phyloP scores from a whole-genome alignment of 139 green algal species.

The Coelastrella sp. region DNA sequence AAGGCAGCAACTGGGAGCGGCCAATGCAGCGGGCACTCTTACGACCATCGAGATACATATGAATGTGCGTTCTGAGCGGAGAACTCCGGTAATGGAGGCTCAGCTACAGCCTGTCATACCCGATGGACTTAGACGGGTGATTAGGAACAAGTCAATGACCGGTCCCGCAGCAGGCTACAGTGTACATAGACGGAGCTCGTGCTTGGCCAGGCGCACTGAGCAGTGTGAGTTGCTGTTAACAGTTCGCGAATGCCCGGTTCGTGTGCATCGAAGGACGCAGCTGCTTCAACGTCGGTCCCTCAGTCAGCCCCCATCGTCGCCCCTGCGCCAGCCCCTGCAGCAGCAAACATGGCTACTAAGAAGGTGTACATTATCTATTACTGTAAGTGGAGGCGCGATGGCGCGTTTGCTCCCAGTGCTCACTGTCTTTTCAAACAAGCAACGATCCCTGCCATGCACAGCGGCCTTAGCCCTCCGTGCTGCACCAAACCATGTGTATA shows the following conservation, averaged over 20 bases:
- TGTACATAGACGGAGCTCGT: too few relatives aligned
- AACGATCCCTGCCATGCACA: neutral
- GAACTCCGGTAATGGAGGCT: too few relatives aligned
- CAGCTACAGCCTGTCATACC: neutral
- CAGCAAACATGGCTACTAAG: conserved; percentile 25
- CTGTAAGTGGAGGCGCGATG: conserved; percentile 11
- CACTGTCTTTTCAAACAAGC: neutral
- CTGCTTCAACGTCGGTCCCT: conserved; percentile 1
- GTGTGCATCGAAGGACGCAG: neutral
- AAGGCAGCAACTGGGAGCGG: too few relatives aligned
- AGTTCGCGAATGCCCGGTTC: neutral
- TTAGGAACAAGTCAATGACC: neutral
- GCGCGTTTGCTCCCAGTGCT: too few relatives aligned
- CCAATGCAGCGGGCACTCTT: too few relatives aligned
- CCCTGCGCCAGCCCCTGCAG: neutral
- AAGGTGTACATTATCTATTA: conserved; percentile 55
- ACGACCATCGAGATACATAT: too few relatives aligned
- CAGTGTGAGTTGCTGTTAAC: too few relatives aligned
- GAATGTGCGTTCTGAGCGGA: too few relatives aligned
- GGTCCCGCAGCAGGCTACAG: too few relatives aligned
- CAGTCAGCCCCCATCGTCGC: neutral
- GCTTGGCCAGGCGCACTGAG: neutral
- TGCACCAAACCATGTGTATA: neutral
- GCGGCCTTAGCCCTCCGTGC: neutral
- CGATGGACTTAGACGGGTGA: neutral